Percentiles rank a stretch among this genome's conserved stretches.
Conservation (phyloP, 176 grass and related monocot species). For the Thinopyrum elongatum region DNA sequence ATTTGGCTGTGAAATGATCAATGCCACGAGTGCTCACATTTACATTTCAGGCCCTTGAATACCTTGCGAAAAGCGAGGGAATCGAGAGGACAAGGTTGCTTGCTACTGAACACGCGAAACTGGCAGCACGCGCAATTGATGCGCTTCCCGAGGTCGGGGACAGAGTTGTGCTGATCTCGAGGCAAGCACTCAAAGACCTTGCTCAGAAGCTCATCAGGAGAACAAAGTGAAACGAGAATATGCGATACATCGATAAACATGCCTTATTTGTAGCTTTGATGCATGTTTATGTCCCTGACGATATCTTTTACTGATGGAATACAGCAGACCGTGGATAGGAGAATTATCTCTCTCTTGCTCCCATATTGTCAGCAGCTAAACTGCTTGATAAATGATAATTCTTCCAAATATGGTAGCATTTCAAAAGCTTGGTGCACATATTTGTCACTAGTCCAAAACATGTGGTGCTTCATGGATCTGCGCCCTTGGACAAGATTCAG, state of each 20-base stretch:
- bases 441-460: not conserved
- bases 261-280: not conserved
- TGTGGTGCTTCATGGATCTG: not conserved
- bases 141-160: conserved; percentile 42
- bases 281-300: not conserved
- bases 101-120: conserved; percentile 43
- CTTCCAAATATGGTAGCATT: not conserved
- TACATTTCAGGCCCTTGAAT: conserved; percentile 39
- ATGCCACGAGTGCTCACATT: not conserved
- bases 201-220: conserved; percentile 40
- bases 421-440: not conserved
- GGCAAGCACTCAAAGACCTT: conserved; percentile 55
- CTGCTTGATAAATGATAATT: too few relatives aligned
- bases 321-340: not conserved
- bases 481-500: too few relatives aligned
- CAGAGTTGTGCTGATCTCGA: conserved; percentile 32
- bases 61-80: conserved; percentile 48
- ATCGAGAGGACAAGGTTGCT: conserved; percentile 57
- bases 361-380: not conserved
- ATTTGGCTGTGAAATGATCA: conserved; percentile 11
- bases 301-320: not conserved
- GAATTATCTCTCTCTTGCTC: not conserved
- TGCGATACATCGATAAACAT: not conserved
- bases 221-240: conserved; percentile 35
- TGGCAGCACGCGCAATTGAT: conserved; percentile 37